Evolutionary conservation across 2,329 filamentous ascomycete genomes (phyloP), one percentile per base, ranked within the genome.

Genomic region (Fusarium newnesense): DNA sequence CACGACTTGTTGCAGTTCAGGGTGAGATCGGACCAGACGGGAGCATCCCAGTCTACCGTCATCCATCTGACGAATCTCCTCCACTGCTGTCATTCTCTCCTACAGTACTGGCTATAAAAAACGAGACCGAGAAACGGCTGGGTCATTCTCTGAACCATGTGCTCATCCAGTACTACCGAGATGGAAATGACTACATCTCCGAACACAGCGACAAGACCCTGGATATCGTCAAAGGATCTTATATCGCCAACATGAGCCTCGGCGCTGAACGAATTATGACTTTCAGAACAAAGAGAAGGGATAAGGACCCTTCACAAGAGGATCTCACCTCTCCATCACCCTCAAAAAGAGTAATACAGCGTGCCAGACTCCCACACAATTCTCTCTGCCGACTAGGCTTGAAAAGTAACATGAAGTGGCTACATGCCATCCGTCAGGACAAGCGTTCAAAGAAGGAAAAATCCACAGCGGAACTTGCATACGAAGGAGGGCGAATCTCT

Each of bases 121-220:
- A 83, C 19, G 87, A 88, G 61, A 92, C 94, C 1, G 94, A 97
- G 80, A 86, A 88, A 63, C 85, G 89, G 21, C 87, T 97, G 3
- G 92, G 93, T 1, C 96, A 98, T 77, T 84, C 89, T 2, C 83
- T 99, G 46, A 99, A 99, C 78, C 96, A 99, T 80, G 95, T 92
- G 2, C 84, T 99, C 53, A 97, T 99, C 50, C 96, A 99, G 79
- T 89, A 95, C 65, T 99, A 99, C 79, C 93, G 96, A n/a, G 88
- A 89, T 75, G 94, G 96, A 6, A 90, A 90, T 53, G 96, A 99
- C 82, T 94, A 94, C 80, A 99, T 99, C 70, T 96, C 94, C 2
- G 96, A 99, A 80, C 96, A 99, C 79, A 97, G 94, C 43, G 96
- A 99, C 81, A 99, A 99, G 83, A 97, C 96, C 0, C 86, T 99